Conservation (phyloP, 164 flowering plant species). For the Magnolia kwangsiensis region DNA sequence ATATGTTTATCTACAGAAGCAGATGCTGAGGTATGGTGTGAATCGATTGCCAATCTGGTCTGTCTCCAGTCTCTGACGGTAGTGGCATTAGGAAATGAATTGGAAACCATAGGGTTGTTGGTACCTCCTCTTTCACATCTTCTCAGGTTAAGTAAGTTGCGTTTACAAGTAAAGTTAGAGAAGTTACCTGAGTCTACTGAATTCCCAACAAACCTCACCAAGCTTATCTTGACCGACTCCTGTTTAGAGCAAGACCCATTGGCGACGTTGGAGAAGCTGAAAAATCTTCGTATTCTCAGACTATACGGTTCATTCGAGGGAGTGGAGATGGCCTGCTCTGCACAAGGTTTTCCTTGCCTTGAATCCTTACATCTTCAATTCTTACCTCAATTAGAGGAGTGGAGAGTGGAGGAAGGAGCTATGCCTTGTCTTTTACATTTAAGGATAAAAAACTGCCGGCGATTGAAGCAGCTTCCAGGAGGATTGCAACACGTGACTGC, state of each 20-base stretch:
- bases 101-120: neutral
- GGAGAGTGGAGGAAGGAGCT: conserved; percentile 2
- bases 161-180: neutral
- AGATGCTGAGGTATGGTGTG: neutral
- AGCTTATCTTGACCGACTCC: neutral
- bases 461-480: neutral
- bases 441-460: neutral
- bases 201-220: neutral
- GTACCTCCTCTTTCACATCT: neutral
- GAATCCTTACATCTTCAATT: neutral
- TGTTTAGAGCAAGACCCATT: neutral
- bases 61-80: neutral
- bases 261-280: neutral
- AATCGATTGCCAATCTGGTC: neutral
- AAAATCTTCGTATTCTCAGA: neutral
- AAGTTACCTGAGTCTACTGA: neutral
- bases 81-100: too few relatives aligned
- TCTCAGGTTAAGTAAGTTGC: neutral
- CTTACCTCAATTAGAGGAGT: neutral
- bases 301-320: neutral
- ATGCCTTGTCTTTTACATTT: neutral
- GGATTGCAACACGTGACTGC: neutral
- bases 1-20: neutral
- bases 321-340: neutral
- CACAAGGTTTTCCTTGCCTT: neutral